Evolutionary conservation across 2,329 filamentous ascomycete genomes (phyloP).

Genomic region (Alternaria ethzedia): DNA sequence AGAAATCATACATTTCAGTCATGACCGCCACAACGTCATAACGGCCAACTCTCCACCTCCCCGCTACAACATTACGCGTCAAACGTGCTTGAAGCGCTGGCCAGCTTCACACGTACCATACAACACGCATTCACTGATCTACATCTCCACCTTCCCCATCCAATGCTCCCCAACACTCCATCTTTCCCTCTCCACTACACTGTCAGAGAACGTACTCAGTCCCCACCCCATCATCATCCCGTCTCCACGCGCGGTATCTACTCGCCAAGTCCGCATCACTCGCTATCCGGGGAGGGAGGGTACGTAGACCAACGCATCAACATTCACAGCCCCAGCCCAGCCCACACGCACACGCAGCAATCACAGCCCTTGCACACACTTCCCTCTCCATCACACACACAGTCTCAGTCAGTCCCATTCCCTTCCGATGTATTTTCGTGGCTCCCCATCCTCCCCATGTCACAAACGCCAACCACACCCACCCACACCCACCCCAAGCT

Average conservation of each 20-base stretch:
- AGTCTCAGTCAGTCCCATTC: background rate
- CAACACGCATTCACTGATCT: background rate
- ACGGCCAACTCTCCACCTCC: background rate
- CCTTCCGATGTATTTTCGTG: background rate
- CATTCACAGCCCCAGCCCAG: background rate
- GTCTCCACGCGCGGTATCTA: background rate
- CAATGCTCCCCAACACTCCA: background rate
- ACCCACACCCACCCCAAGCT: background rate
- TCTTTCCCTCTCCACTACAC: background rate
- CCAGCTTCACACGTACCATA: background rate
- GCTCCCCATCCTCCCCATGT: background rate
- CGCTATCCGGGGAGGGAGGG: background rate
- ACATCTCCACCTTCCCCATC: background rate
- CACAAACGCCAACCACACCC: background rate
- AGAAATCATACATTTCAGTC: background rate
- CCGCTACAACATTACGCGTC: background rate
- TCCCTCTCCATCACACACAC: background rate
- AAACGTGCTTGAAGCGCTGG: background rate
- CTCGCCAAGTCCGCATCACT: background rate
- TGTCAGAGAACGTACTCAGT: background rate
- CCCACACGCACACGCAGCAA: too few species aligned
- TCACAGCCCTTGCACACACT: background rate
- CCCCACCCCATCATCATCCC: background rate
- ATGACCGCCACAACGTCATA: background rate
- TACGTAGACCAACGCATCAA: background rate